A percentile compares a stretch with the other conserved stretches of the same genome.
phyloP scores from a whole-genome alignment of 1,284 basidiomycete genomes.

The Trametes sp. region DNA sequence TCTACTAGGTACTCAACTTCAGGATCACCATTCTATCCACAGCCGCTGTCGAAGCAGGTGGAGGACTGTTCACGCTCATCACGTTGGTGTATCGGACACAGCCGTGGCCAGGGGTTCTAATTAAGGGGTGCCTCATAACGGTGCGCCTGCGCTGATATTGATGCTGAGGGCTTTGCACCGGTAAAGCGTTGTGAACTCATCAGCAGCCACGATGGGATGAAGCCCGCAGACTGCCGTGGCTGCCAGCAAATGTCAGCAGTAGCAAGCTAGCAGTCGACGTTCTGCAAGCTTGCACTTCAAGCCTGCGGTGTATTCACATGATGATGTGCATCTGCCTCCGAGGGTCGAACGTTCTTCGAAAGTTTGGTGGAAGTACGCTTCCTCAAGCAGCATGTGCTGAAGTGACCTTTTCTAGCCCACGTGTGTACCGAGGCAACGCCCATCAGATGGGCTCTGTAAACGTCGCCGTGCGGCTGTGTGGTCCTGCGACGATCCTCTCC shows the following conservation, averaged over 20 bases:
- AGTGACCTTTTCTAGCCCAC: slow-evolving; percentile 1
- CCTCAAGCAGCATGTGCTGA: neutral
- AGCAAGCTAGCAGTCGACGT: too few relatives aligned
- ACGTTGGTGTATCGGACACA: neutral
- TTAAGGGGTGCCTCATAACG: neutral
- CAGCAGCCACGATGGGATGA: neutral
- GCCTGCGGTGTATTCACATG: slow-evolving; percentile 1
- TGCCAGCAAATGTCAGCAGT: too few relatives aligned
- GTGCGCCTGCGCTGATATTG: slow-evolving; percentile 14
- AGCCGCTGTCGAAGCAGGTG: too few relatives aligned
- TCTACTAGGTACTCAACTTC: too few relatives aligned
- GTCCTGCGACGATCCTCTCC: slow-evolving; percentile 14
- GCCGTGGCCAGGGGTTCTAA: neutral
- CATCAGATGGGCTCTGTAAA: slow-evolving; percentile 19
- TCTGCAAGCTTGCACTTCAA: too few relatives aligned
- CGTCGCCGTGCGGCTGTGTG: slow-evolving; percentile 6
- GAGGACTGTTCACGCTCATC: neutral
- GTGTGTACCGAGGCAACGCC: slow-evolving; percentile 18
- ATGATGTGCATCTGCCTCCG: neutral
- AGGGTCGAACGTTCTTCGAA: neutral
- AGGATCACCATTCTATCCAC: too few relatives aligned
- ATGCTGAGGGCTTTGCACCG: neutral
- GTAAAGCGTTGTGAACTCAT: neutral
- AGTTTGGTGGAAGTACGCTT: neutral
- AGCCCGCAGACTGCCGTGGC: neutral